A percentile compares a stretch with the other conserved stretches of the same genome.
Evolutionary conservation across 441 rosid species (phyloP).

Genomic region (Arabidopsis lyrata): DNA sequence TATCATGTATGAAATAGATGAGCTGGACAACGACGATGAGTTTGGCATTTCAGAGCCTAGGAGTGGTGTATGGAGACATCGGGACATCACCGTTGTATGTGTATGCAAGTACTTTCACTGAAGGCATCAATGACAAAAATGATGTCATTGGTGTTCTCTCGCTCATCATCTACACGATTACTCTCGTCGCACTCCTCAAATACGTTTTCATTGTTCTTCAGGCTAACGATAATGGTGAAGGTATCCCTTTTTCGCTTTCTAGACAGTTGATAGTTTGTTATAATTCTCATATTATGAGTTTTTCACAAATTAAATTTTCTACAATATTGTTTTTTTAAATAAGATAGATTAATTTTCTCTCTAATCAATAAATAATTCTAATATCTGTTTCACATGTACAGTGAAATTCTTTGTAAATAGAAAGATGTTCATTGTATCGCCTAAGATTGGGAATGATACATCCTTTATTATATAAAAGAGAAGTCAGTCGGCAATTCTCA

Average conservation of each 20-base stretch:
- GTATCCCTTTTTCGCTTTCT: slow-evolving; percentile 36
- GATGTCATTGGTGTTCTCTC: slow-evolving; percentile 72
- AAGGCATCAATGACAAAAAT: slow-evolving; percentile 49
- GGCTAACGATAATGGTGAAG: slow-evolving; percentile 90
- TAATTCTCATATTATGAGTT: too few relatives aligned
- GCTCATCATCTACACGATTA: slow-evolving; percentile 68
- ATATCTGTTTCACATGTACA: too few relatives aligned
- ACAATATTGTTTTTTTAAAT: too few relatives aligned
- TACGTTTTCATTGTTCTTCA: slow-evolving; percentile 69
- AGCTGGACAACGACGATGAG: slow-evolving; percentile 63
- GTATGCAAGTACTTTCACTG: slow-evolving; percentile 59
- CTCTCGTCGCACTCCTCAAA: slow-evolving; percentile 64
- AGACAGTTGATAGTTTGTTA: too few relatives aligned
- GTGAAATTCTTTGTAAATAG: background rate
- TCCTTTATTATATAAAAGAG: too few relatives aligned
- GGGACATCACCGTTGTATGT: slow-evolving; percentile 89
- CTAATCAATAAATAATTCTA: too few relatives aligned
- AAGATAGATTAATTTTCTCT: too few relatives aligned
- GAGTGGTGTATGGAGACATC: slow-evolving; percentile 77
- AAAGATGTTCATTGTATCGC: background rate
- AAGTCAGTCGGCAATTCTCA: too few relatives aligned
- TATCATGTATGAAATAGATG: slow-evolving; percentile 31
- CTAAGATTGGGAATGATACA: background rate
- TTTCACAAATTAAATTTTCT: too few relatives aligned
- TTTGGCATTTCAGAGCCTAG: slow-evolving; percentile 75